Conservation (phyloP, 495 filamentous ascomycete genomes). For the Penicillium herquei region DNA sequence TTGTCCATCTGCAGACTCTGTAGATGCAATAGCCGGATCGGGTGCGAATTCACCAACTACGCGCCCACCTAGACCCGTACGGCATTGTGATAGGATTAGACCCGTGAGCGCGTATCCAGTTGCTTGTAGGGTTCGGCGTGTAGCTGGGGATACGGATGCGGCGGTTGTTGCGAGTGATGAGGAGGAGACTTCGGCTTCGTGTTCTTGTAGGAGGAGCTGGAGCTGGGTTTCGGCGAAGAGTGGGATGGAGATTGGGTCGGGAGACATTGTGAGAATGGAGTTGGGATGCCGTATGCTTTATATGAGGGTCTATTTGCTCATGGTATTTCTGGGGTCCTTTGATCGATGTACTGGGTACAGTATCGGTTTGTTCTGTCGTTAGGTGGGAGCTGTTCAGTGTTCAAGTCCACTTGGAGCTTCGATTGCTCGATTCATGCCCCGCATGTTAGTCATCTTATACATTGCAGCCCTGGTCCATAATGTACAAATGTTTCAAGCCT, state of each 20-base stretch:
- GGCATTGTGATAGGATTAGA: constrained; percentile 68
- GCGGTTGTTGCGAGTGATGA: constrained; percentile 62
- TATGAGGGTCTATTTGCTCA: background rate
- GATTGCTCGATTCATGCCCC: constrained; percentile 6
- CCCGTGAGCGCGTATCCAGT: constrained; percentile 87
- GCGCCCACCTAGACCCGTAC: constrained; percentile 89
- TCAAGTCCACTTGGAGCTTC: constrained; percentile 2
- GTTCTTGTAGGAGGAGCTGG: constrained; percentile 72
- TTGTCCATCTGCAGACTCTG: constrained; percentile 25
- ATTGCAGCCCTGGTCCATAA: background rate
- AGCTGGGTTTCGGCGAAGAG: constrained; percentile 79
- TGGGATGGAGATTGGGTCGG: constrained; percentile 58
- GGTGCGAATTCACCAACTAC: constrained; percentile 77
- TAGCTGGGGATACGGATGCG: constrained; percentile 64
- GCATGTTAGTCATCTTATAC: constrained; percentile 22
- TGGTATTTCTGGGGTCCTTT: too few relatives aligned
- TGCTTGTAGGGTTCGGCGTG: constrained; percentile 72
- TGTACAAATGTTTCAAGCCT: too few relatives aligned
- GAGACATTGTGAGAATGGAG: constrained; percentile 12
- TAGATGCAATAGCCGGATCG: constrained; percentile 62
- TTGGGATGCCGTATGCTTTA: background rate
- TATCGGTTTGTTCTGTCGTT: background rate
- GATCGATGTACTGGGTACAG: background rate
- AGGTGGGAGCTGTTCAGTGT: background rate
- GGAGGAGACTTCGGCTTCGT: constrained; percentile 60